These are phyloP conservation scores for Metschnikowia bowlesiae DNA, from an alignment of 805 yeast species.

Conservation along the genomic window DNA sequence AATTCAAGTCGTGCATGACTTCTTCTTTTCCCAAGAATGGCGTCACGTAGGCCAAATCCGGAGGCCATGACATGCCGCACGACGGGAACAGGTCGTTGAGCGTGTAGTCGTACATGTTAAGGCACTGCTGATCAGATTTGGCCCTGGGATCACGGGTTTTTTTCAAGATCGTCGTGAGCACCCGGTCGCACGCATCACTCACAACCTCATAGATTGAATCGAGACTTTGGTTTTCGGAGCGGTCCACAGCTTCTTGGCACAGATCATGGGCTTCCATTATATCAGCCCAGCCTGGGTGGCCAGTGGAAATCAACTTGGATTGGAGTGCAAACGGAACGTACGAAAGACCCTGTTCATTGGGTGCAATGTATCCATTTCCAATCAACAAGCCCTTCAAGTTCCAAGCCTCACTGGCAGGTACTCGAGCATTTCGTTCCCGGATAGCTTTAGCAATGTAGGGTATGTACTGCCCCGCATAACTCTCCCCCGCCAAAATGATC, in stretches of 20 bases:
- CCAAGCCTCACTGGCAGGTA: slow-evolving; percentile 15
- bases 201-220: slow-evolving; percentile 6
- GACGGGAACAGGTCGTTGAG: slow-evolving; percentile 70
- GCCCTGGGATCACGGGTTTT: slow-evolving; percentile 25
- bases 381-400: slow-evolving; percentile 66
- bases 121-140: slow-evolving; percentile 49
- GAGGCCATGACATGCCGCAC: slow-evolving; percentile 95
- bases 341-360: slow-evolving; percentile 76
- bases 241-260: slow-evolving; percentile 52
- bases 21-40: slow-evolving; percentile 45
- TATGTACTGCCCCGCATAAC: slow-evolving; percentile 95
- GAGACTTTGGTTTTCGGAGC: slow-evolving; percentile 19
- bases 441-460: slow-evolving; percentile 78
- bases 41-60: slow-evolving; percentile 45
- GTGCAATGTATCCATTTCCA: slow-evolving; percentile 95
- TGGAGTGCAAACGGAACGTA: slow-evolving; percentile 67
- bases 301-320: slow-evolving; percentile 48
- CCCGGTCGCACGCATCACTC: slow-evolving; percentile 39
- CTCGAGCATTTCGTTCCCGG: slow-evolving; percentile 38
- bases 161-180: slow-evolving; percentile 38
- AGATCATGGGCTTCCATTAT: slow-evolving; percentile 49
- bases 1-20: slow-evolving; percentile 51
- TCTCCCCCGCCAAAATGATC: slow-evolving; percentile 84
- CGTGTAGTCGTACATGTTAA: slow-evolving; percentile 79
- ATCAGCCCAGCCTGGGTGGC: slow-evolving; percentile 35